These are phyloP conservation scores for Castanea mollissima DNA, from an alignment of 306 rosid species.

Conservation along the genomic window DNA sequence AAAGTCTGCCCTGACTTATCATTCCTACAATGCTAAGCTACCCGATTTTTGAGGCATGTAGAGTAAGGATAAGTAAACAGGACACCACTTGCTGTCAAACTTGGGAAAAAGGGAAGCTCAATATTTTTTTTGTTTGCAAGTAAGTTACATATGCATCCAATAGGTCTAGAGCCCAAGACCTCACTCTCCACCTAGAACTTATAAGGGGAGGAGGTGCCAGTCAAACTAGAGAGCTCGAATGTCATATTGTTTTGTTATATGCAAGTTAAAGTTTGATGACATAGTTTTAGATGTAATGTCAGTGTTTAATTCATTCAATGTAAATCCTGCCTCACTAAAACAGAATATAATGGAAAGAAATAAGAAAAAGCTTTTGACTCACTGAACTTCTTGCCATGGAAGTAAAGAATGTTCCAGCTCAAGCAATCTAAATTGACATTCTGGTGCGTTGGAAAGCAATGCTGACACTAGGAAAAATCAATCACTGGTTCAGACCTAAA, in stretches of 20 bases:
- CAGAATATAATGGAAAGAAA: background rate
- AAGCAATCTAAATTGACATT: background rate
- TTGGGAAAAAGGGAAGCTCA: background rate
- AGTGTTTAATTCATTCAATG: background rate
- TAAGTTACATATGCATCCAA: too few species aligned
- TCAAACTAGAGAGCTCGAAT: background rate
- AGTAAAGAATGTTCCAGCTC: background rate
- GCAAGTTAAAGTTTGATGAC: background rate
- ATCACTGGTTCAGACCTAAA: background rate
- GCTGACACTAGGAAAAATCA: background rate
- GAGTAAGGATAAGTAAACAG: background rate
- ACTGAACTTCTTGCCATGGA: background rate
- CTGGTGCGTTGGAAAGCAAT: background rate
- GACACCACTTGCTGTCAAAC: background rate
- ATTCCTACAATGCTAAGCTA: background rate
- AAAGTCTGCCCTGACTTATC: background rate
- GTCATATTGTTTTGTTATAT: background rate
- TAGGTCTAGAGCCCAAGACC: too few species aligned
- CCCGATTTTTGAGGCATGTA: background rate
- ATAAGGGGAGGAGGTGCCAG: too few species aligned
- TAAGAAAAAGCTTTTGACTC: background rate
- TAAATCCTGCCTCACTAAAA: background rate
- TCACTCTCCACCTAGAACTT: too few species aligned
- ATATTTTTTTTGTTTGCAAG: too few species aligned
- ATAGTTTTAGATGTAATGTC: background rate